Conservation (phyloP, 495 filamentous ascomycete species). For the Coniosporium apollinis region DNA sequence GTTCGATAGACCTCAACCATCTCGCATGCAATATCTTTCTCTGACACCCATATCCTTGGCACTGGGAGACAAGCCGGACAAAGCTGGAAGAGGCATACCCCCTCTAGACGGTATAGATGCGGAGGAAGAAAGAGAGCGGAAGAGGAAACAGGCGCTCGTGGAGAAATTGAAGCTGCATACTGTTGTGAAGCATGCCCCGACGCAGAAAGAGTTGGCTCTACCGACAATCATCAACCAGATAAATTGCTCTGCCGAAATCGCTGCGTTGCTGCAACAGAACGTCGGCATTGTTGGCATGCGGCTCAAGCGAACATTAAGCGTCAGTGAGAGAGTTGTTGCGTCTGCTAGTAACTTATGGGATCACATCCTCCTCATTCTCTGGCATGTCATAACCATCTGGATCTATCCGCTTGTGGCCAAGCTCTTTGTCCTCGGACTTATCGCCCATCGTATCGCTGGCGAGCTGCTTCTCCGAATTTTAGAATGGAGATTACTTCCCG, state of each 20-base stretch:
- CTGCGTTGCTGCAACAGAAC: constrained; percentile 71
- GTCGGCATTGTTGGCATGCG: constrained; percentile 64
- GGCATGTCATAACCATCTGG: constrained; percentile 57
- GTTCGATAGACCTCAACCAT: constrained; percentile 73
- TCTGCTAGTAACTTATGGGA: constrained; percentile 76
- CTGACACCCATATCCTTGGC: constrained; percentile 76
- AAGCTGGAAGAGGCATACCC: constrained; percentile 14
- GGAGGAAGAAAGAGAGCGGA: constrained; percentile 45
- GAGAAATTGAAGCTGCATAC: constrained; percentile 83
- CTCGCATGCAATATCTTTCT: constrained; percentile 92
- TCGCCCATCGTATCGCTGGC: constrained; percentile 66
- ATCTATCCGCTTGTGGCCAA: constrained; percentile 60
- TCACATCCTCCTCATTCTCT: constrained; percentile 48
- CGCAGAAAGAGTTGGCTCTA: constrained; percentile 68
- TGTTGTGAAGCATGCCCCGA: constrained; percentile 54
- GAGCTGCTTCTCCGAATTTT: constrained; percentile 65
- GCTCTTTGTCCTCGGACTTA: constrained; percentile 56
- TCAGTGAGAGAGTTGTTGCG: constrained; percentile 87
- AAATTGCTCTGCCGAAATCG: constrained; percentile 87
- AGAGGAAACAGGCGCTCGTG: constrained; percentile 44
- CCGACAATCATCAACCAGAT: constrained; percentile 80
- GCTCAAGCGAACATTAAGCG: constrained; percentile 69
- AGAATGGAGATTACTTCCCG: constrained; percentile 66
- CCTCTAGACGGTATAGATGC: constrained; percentile 35
- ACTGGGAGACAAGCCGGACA: constrained; percentile 53